Evolutionary conservation across 495 filamentous ascomycete genomes (phyloP).

Genomic region (Venustampulla echinocandica): DNA sequence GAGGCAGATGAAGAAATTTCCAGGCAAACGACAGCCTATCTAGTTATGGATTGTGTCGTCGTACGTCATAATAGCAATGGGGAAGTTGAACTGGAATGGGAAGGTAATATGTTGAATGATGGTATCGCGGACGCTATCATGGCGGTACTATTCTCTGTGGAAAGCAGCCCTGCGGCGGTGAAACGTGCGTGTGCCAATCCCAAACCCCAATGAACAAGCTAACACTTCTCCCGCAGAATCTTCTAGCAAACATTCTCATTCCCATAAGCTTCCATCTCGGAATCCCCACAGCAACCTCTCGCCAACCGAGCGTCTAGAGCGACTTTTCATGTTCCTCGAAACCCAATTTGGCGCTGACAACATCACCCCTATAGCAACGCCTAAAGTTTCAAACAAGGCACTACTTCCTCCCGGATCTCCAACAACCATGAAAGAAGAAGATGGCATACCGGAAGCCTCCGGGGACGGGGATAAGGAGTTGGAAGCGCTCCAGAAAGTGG

Average conservation of each 20-base stretch:
- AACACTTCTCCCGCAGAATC: conserved; percentile 29
- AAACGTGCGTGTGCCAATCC: conserved; percentile 54
- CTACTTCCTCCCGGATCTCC: conserved; percentile 9
- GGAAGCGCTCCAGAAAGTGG: conserved; percentile 48
- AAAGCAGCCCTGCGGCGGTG: conserved; percentile 89
- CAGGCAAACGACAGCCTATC: conserved; percentile 48
- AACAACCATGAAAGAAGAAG: conserved; percentile 22
- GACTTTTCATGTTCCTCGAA: conserved; percentile 92
- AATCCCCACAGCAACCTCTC: conserved; percentile 65
- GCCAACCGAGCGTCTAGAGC: conserved; percentile 66
- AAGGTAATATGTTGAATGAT: conserved; percentile 95
- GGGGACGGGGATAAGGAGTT: conserved; percentile 18
- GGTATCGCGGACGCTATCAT: conserved; percentile 93
- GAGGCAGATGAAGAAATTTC: conserved; percentile 51
- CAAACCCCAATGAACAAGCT: neutral
- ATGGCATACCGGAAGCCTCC: conserved; percentile 29
- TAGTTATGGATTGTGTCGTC: conserved; percentile 85
- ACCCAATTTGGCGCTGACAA: conserved; percentile 84
- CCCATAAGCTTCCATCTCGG: conserved; percentile 40
- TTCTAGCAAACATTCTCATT: conserved; percentile 47
- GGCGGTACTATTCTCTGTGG: conserved; percentile 79
- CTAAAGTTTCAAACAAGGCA: conserved; percentile 38
- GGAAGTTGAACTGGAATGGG: conserved; percentile 89
- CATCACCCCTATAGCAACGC: conserved; percentile 60
- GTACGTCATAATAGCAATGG: conserved; percentile 61